Evolutionary conservation across 1,139 yeast genomes (phyloP).

Genomic region (Pichia inconspicua): DNA sequence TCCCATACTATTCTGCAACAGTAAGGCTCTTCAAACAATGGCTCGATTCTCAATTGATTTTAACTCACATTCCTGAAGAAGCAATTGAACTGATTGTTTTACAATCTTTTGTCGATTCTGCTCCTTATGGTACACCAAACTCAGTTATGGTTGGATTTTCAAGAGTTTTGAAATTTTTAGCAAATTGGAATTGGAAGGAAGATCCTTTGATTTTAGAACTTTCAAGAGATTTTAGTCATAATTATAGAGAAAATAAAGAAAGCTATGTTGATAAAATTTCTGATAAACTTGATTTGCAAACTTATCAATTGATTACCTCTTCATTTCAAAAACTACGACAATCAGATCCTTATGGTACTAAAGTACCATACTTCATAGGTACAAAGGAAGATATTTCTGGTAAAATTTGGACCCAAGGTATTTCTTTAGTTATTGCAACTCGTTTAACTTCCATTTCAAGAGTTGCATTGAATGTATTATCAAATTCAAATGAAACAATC

Average conservation of each 20-base stretch:
- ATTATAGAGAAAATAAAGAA: constrained; percentile 25
- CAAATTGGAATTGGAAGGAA: constrained; percentile 92
- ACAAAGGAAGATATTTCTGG: constrained; percentile 81
- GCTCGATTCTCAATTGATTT: constrained; percentile 66
- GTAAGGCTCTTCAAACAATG: constrained; percentile 81
- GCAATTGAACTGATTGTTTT: constrained; percentile 74
- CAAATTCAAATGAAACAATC: constrained; percentile 10
- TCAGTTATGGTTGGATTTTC: constrained; percentile 76
- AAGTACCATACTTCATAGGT: constrained; percentile 74
- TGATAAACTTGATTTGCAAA: constrained; percentile 55
- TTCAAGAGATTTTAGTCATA: constrained; percentile 34
- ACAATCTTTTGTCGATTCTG: constrained; percentile 79
- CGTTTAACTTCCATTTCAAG: constrained; percentile 83
- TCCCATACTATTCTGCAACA: constrained; percentile 69
- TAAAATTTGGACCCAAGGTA: constrained; percentile 64
- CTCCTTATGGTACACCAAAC: constrained; percentile 74
- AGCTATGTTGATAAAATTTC: constrained; percentile 40
- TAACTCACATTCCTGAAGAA: constrained; percentile 68
- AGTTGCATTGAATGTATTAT: constrained; percentile 53
- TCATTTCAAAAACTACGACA: constrained; percentile 62
- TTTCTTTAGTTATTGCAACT: constrained; percentile 67
- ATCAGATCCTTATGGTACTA: constrained; percentile 73
- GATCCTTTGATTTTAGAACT: constrained; percentile 75
- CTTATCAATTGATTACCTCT: constrained; percentile 54
- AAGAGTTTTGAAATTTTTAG: constrained; percentile 60